phyloP scores from a whole-genome alignment of 768 basidiomycete genomes.

The Arthromyces matolae region DNA sequence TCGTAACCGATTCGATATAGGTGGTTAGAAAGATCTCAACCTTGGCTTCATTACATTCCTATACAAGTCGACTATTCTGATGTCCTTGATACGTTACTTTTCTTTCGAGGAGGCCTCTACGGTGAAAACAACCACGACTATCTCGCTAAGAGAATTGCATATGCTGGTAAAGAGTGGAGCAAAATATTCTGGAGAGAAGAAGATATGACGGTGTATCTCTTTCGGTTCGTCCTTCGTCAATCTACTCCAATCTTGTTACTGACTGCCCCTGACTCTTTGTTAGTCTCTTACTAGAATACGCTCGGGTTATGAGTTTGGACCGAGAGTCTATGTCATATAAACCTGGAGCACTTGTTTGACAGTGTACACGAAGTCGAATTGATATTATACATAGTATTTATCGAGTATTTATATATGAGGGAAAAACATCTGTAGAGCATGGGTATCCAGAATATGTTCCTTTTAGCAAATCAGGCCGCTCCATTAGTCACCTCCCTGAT shows the following conservation, averaged over 20 bases:
- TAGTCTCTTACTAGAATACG: slow-evolving; percentile 48
- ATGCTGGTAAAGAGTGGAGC: slow-evolving; percentile 49
- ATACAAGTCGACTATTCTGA: slow-evolving; percentile 57
- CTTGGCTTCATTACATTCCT: slow-evolving; percentile 72
- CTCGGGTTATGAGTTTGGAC: slow-evolving; percentile 35
- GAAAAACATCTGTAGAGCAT: too few species aligned
- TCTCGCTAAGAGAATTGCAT: slow-evolving; percentile 50
- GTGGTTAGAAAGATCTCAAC: slow-evolving; percentile 51
- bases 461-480: too few species aligned
- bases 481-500: slow-evolving; percentile 6
- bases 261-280: too few species aligned
- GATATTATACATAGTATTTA: too few species aligned
- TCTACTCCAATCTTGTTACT: too few species aligned
- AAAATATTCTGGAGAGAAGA: slow-evolving; percentile 47
- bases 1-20: too few species aligned
- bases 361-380: too few species aligned
- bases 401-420: too few species aligned
- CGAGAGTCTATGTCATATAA: slow-evolving; percentile 4
- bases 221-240: slow-evolving; percentile 42
- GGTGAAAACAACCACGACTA: slow-evolving; percentile 53
- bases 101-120: slow-evolving; percentile 57
- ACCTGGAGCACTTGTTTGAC: neutral
- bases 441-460: too few species aligned
- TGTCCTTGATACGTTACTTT: slow-evolving; percentile 60
- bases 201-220: slow-evolving; percentile 52